Percentiles rank a stretch among this genome's conserved stretches.
These are phyloP conservation scores for Hypoxylon sp. DNA, from an alignment of 2,329 filamentous ascomycete genomes.

Conservation along the genomic window DNA sequence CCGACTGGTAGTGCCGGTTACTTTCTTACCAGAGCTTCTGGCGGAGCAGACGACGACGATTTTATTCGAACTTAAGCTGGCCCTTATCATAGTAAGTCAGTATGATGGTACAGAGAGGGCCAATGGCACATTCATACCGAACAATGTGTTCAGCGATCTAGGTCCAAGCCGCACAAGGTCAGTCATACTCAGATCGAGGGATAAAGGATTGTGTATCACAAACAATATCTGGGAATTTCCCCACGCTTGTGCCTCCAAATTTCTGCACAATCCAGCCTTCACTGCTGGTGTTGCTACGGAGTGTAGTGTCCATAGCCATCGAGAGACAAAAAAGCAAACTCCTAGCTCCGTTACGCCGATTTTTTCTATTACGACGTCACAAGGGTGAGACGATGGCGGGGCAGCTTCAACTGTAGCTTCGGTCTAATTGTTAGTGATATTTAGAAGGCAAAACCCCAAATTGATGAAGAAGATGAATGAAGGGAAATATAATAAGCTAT, in stretches of 20 bases:
- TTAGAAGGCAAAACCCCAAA: not conserved
- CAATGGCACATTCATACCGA: conserved; percentile 58
- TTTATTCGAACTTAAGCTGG: conserved; percentile 74
- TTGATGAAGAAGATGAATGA: not conserved
- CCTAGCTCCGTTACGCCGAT: conserved; percentile 2
- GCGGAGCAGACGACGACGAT: conserved; percentile 97
- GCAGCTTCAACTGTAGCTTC: conserved; percentile 23
- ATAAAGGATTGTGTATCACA: conserved; percentile 52
- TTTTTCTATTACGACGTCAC: conserved; percentile 24
- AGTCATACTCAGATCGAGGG: conserved; percentile 21
- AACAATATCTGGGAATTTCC: conserved; percentile 86
- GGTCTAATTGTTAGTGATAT: conserved; percentile 4
- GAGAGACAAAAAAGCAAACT: conserved; percentile 17
- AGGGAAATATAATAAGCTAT: not conserved
- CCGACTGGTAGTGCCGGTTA: conserved; percentile 95
- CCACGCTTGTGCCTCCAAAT: conserved; percentile 94
- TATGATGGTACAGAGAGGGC: conserved; percentile 18
- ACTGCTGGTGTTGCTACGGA: conserved; percentile 50
- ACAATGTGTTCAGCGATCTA: conserved; percentile 79
- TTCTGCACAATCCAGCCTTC: conserved; percentile 90
- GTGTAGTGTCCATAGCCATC: conserved; percentile 40
- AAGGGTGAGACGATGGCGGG: conserved; percentile 33
- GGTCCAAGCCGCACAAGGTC: conserved; percentile 22
- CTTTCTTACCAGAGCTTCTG: conserved; percentile 92
- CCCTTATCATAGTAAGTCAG: conserved; percentile 57